phyloP scores from a whole-genome alignment of 106 monocot species.

The Ottelia alismoides region DNA sequence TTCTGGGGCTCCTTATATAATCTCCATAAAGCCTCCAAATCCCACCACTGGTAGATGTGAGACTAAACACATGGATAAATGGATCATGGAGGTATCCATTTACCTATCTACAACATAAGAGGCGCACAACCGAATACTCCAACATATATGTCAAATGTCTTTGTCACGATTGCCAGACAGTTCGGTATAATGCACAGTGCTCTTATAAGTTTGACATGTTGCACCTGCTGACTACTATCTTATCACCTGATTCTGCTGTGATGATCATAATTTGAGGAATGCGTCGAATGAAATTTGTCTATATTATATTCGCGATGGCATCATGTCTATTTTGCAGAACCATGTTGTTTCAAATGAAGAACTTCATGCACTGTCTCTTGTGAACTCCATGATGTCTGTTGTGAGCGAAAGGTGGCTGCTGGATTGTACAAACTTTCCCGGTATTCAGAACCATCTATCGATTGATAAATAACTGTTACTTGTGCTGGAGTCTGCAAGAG shows the following conservation, averaged over 20 bases:
- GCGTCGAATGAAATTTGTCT: slow-evolving; percentile 33
- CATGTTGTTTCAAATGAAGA: slow-evolving; percentile 77
- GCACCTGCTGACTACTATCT: slow-evolving; percentile 60
- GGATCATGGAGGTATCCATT: too few relatives aligned
- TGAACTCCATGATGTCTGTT: slow-evolving; percentile 72
- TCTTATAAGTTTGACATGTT: slow-evolving; percentile 85
- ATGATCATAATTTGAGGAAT: slow-evolving; percentile 34
- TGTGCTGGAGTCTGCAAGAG: slow-evolving; percentile 82
- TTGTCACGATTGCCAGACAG: slow-evolving; percentile 51
- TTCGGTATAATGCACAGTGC: slow-evolving; percentile 70
- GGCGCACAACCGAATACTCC: too few relatives aligned
- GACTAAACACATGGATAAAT: too few relatives aligned
- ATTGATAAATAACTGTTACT: slow-evolving; percentile 78
- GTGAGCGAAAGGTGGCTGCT: slow-evolving; percentile 68
- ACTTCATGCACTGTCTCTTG: slow-evolving; percentile 78
- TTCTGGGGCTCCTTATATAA: too few relatives aligned
- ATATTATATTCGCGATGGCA: slow-evolving; percentile 46
- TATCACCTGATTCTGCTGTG: slow-evolving; percentile 49
- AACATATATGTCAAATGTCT: slow-evolving; percentile 15
- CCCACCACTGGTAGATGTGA: too few relatives aligned
- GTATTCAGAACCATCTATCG: slow-evolving; percentile 26
- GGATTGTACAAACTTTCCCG: slow-evolving; percentile 26
- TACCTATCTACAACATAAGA: too few relatives aligned
- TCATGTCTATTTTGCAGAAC: slow-evolving; percentile 64
- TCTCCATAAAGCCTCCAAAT: too few relatives aligned